Base-by-base conservation (phyloP, 2,329 filamentous ascomycete species). In the Pseudogymnoascus sp. region DNA sequence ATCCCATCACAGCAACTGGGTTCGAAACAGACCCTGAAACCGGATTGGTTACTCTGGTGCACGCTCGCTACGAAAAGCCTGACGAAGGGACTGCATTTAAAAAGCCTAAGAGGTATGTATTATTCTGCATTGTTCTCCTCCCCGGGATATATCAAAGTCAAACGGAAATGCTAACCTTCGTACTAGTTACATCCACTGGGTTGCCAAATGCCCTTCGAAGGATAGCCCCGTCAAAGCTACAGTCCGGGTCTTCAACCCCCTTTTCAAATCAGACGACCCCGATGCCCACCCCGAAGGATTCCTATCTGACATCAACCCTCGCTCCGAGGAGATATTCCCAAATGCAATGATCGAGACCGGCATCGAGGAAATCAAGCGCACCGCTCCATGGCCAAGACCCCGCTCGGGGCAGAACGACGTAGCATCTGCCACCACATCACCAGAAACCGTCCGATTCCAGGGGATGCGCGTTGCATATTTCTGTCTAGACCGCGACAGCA, bases 171-270 rank as follows among this genome's bases (percentile, higher is more conserved):
- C 82, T n/a, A 86, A 88, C 72, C 84, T 86, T 69, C 85, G 88
- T 43, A 93, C 95, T 78, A 87, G 91, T 1, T 90, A 85, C 72
- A 96, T 97, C 73, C 92, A 96, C 73, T 97, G 93, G 93, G 90
- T 96, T 6, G 85, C 87, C 6, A 84, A 86, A 38, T 87, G 85
- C 1, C 83, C 88, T 0, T 82, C 85, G 19, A 86, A 84, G 1
- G 81, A 86, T 0, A 81, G 81, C 6, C 43, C 43, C 2, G 14
- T 81, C 11, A 85, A 86, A 67, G 87, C 88, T 10, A 89, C 93
- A 75, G 89, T 86, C 43, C 89, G 93, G 64, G 81, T 95, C 59
- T 89, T 93, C 78, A 90, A 91, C 73, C 80, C 86, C 2, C 82
- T 98, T 0, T 97, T 97, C 84, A 92, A 91, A 75, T 91, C 88